Conservation (phyloP, 106 monocot species). For the Chionographis japonica region DNA sequence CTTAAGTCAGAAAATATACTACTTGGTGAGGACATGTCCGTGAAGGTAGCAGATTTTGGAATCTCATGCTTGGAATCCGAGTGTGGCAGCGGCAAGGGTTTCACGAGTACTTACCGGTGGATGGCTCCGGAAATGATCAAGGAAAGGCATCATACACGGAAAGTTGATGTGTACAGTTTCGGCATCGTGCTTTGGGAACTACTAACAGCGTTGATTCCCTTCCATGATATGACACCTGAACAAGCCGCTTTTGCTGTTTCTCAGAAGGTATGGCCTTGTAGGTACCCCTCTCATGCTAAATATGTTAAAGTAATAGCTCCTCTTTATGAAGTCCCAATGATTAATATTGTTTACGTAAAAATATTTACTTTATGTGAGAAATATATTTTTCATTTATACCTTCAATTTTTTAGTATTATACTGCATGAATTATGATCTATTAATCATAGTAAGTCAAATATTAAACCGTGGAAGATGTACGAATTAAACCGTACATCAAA, state of each 20-base stretch:
- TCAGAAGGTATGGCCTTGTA: constrained; percentile 53
- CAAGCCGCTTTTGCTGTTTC: constrained; percentile 94
- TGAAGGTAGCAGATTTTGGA: constrained; percentile 96
- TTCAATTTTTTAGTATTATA: too few species aligned
- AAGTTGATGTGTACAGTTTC: constrained; percentile 98
- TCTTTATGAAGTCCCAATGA: too few species aligned
- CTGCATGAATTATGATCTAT: too few species aligned
- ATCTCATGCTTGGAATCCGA: constrained; percentile 85
- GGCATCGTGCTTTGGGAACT: constrained; percentile 90
- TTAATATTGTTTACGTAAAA: too few species aligned
- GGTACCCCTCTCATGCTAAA: too few species aligned
- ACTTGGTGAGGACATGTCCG: constrained; percentile 74
- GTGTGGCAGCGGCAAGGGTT: constrained; percentile 61
- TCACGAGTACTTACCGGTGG: constrained; percentile 88
- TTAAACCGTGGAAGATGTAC: too few species aligned
- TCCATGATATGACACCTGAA: constrained; percentile 84
- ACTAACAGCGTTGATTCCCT: constrained; percentile 73
- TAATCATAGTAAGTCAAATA: too few species aligned
- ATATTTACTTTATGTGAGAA: too few species aligned
- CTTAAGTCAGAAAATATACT: constrained; percentile 93
- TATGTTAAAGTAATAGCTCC: too few species aligned
- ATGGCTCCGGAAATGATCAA: constrained; percentile 99
- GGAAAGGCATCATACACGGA: constrained; percentile 78
- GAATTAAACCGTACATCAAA: too few species aligned
- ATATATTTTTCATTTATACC: too few species aligned